Evolutionary conservation across 495 filamentous ascomycete species (phyloP).

Genomic region (Cetradonia linearis): DNA sequence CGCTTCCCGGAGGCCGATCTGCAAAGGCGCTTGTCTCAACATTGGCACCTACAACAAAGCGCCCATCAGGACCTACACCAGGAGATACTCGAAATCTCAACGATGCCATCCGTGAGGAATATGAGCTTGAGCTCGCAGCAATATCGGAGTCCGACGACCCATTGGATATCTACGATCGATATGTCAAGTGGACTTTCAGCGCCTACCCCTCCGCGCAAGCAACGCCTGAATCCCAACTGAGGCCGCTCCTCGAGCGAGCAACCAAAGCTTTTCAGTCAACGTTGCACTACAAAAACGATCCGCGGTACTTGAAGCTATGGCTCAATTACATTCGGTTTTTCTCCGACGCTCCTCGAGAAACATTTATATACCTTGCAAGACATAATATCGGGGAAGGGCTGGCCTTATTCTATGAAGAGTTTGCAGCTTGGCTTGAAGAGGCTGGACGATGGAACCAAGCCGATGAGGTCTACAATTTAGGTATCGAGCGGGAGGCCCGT

Average conservation of each 20-base stretch:
- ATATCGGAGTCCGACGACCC: conserved; percentile 88
- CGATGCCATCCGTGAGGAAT: conserved; percentile 69
- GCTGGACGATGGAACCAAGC: conserved; percentile 83
- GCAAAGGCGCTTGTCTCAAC: conserved; percentile 79
- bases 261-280: conserved; percentile 80
- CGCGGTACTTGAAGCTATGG: conserved; percentile 87
- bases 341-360: conserved; percentile 82
- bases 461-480: conserved; percentile 82
- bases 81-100: conserved; percentile 65
- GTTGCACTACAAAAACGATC: conserved; percentile 85
- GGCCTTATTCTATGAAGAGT: conserved; percentile 96
- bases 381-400: conserved; percentile 79
- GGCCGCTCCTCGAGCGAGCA: conserved; percentile 82
- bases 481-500: conserved; percentile 77
- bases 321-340: conserved; percentile 87
- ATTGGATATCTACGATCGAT: conserved; percentile 90
- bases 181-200: conserved; percentile 91
- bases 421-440: conserved; percentile 81
- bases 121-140: conserved; percentile 66
- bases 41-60: conserved; percentile 55
- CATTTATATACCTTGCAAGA: conserved; percentile 80
- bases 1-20: conserved; percentile 80
- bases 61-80: conserved; percentile 47
- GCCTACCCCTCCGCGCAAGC: conserved; percentile 91
- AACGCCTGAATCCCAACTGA: conserved; percentile 76